Evolutionary conservation across 805 yeast genomes (phyloP), one percentile per base, ranked within the genome.

Genomic region (Kluyveromyces lactis): DNA sequence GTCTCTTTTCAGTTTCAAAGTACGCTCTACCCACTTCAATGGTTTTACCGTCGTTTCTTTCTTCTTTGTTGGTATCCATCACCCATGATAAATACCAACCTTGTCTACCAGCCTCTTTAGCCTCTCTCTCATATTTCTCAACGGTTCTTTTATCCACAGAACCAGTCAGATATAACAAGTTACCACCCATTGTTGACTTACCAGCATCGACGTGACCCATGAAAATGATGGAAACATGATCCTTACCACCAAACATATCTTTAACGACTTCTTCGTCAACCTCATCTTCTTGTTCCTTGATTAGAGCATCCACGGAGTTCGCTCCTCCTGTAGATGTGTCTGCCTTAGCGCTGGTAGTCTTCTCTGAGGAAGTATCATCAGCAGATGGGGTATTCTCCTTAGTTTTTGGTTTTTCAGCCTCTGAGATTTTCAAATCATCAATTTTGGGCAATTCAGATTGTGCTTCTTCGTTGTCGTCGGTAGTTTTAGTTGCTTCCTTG

Each of bases 151-250:
- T 92, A 66, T 92, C 98, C 45, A 92, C 98, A 35, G 97, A 86
- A 45, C 97, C 97, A 17, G 97, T 90, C 57, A 92, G 71, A 60
- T 72, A 90, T 48, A 92, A 74, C 52, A 92, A 71, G 67, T 92
- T 92, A 68, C 99, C 99, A 63, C 98, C 98, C 95, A 92, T 90
- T 44, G 99, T 92, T 38, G 96, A 86, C 67, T 92, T 92, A 62
- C 99, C 98, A 26, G 98, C 98, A 73, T 92, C 98, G 51, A 92
- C 99, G 61, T 92, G 99, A 53, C 99, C 99, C 97, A 92, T 92
- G 68, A 92, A 92, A 52, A 92, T 86, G 52, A 92, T 82, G 15
- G 97, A 89, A 61, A 92, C 76, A 68, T 92, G 98, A 62, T 90
- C 98, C 65, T 92, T 92, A 56, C 95, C 95, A 48, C 96, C 97